Percentiles rank a stretch among this genome's conserved stretches.
Conservation (phyloP, 2,329 filamentous ascomycete species). For the Leptographium radiaticola region DNA sequence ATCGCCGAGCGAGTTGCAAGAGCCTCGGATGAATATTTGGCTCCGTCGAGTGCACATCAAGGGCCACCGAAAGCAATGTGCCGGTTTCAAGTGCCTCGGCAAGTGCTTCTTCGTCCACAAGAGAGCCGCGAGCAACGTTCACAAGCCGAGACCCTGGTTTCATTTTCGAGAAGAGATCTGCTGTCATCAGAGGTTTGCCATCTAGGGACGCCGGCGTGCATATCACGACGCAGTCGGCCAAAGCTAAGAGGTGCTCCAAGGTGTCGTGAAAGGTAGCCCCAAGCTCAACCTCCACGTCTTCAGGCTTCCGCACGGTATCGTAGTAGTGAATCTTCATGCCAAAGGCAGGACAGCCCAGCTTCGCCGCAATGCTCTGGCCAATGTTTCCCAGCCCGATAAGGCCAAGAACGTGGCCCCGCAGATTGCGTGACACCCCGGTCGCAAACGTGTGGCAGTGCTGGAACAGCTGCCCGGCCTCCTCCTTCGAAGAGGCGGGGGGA, state of each 20-base stretch:
- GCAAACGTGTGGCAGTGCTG: slow-evolving; percentile 45
- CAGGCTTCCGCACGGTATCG: slow-evolving; percentile 39
- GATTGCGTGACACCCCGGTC: slow-evolving; percentile 49
- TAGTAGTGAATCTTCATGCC: slow-evolving; percentile 55
- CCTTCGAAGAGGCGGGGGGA: slow-evolving; percentile 26
- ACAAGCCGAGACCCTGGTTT: slow-evolving; percentile 45
- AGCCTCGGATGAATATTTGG: slow-evolving; percentile 38
- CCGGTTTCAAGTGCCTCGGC: slow-evolving; percentile 43
- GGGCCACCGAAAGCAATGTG: slow-evolving; percentile 35
- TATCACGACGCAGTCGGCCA: slow-evolving; percentile 47
- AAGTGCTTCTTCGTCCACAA: slow-evolving; percentile 53
- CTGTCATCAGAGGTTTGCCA: slow-evolving; percentile 34
- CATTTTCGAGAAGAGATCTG: slow-evolving; percentile 33
- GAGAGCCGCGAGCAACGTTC: slow-evolving; percentile 50
- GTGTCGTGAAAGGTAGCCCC: slow-evolving; percentile 35
- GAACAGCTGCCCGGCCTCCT: slow-evolving; percentile 25
- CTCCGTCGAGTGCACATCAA: slow-evolving; percentile 53
- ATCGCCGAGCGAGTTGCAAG: slow-evolving; percentile 20
- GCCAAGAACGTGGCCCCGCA: slow-evolving; percentile 46
- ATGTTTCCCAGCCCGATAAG: slow-evolving; percentile 59
- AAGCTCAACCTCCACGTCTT: slow-evolving; percentile 26
- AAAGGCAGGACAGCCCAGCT: slow-evolving; percentile 28
- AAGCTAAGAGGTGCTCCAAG: slow-evolving; percentile 37
- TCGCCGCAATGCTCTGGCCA: slow-evolving; percentile 48
- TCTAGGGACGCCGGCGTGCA: slow-evolving; percentile 41